Conservation (phyloP, 2,329 filamentous ascomycete species). For the Colletotrichum sp. region DNA sequence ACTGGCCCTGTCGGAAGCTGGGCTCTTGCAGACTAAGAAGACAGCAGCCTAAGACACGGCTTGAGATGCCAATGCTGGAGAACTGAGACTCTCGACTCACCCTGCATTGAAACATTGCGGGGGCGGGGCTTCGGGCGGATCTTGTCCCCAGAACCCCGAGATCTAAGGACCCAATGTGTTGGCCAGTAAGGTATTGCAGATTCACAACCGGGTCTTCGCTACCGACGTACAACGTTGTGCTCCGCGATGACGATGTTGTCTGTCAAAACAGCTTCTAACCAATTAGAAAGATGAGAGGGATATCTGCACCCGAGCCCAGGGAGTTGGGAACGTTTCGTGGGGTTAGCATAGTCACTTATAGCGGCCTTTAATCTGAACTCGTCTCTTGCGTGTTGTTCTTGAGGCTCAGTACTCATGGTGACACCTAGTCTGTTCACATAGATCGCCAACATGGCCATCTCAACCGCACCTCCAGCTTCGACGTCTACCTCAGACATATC, state of each 20-base stretch:
- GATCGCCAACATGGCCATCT: neutral
- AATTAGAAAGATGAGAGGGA: neutral
- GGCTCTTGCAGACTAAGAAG: neutral
- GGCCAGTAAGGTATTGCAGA: neutral
- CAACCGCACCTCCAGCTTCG: neutral
- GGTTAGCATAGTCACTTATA: neutral
- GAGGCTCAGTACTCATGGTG: neutral
- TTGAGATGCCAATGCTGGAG: neutral
- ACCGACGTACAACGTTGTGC: neutral
- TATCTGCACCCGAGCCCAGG: neutral
- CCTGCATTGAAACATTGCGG: neutral
- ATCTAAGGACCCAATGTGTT: neutral
- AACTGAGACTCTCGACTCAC: neutral
- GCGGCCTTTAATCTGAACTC: neutral
- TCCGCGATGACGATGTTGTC: neutral
- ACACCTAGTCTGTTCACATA: neutral
- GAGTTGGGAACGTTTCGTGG: neutral
- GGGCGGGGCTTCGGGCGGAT: neutral
- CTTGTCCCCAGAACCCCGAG: neutral
- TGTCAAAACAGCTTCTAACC: neutral
- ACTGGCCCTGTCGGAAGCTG: fast-evolving
- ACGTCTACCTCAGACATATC: neutral
- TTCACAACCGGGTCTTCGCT: neutral
- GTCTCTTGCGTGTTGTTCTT: neutral
- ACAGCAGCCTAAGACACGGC: neutral